Evolutionary conservation across 305 asterid species (phyloP).

Genomic region (Coffea humblotiana): DNA sequence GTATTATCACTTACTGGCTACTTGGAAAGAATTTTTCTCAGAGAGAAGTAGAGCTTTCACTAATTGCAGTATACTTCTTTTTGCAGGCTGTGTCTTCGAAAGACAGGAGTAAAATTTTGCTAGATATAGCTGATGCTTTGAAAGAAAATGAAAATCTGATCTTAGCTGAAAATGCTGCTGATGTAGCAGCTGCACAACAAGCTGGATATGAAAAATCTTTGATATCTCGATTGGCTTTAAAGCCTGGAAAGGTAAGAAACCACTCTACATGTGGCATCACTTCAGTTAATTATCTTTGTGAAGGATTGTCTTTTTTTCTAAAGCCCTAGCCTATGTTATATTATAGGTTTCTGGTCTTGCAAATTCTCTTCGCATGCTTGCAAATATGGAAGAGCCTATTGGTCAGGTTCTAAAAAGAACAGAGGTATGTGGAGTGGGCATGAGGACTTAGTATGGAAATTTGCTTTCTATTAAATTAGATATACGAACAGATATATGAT

Average conservation of each 20-base stretch:
- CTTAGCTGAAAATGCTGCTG: conserved; percentile 78
- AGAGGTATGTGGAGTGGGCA: conserved; percentile 49
- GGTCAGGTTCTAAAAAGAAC: conserved; percentile 83
- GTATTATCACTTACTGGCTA: conserved; percentile 34
- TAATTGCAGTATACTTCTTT: conserved; percentile 17
- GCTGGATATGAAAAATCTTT: conserved; percentile 88
- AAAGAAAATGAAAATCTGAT: conserved; percentile 76
- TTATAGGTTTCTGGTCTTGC: conserved; percentile 83
- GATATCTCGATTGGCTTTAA: conserved; percentile 81
- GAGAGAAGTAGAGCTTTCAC: not conserved
- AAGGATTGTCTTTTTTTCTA: conserved; percentile 4
- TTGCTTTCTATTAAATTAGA: not conserved
- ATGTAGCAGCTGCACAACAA: conserved; percentile 69
- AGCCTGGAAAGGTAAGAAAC: conserved; percentile 71
- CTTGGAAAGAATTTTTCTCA: conserved; percentile 10
- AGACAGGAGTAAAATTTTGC: conserved; percentile 84
- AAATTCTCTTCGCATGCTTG: conserved; percentile 86
- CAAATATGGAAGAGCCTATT: conserved; percentile 96
- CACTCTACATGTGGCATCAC: conserved; percentile 16
- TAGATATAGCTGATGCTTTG: conserved; percentile 84
- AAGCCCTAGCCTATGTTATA: conserved; percentile 10
- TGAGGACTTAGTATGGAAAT: not conserved
- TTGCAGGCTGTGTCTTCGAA: conserved; percentile 71
- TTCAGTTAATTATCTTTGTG: conserved; percentile 18
- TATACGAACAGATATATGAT: not conserved